Percentiles rank a stretch among this genome's conserved stretches.
These are phyloP conservation scores for Phyllosticta paracitricarpa DNA, from an alignment of 2,329 filamentous ascomycete genomes.

Conservation along the genomic window DNA sequence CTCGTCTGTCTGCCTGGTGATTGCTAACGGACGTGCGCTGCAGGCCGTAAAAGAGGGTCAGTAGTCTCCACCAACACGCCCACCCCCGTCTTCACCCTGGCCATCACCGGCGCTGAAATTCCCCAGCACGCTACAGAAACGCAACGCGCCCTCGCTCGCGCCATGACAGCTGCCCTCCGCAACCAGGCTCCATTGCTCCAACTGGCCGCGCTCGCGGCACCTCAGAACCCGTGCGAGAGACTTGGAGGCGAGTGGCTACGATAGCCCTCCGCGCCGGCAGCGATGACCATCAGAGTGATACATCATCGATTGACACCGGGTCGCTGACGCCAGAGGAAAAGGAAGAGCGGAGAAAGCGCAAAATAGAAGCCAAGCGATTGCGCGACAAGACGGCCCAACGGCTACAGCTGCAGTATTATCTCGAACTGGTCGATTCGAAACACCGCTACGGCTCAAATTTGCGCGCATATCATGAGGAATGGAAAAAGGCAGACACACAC, in stretches of 20 bases:
- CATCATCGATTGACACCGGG: constrained; percentile 40
- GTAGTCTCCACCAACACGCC: constrained; percentile 13
- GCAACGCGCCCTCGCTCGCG: constrained; percentile 37
- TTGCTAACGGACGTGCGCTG: constrained; percentile 15
- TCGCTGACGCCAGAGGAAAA: constrained; percentile 26
- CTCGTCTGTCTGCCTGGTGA: neutral
- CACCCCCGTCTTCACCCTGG: neutral
- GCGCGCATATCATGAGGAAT: constrained; percentile 70
- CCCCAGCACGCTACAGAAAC: constrained; percentile 43
- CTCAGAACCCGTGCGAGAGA: constrained; percentile 45
- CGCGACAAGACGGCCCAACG: constrained; percentile 55
- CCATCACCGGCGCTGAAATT: constrained; percentile 18
- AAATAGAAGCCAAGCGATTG: constrained; percentile 43
- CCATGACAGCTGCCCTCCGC: constrained; percentile 14
- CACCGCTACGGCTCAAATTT: constrained; percentile 82
- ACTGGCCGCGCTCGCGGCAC: constrained; percentile 17
- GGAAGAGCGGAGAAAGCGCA: constrained; percentile 22
- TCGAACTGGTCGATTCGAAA: constrained; percentile 76
- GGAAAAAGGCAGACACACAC: constrained; percentile 65
- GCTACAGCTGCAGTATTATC: constrained; percentile 62
- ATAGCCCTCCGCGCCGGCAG: constrained; percentile 63
- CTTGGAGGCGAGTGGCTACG: constrained; percentile 65
- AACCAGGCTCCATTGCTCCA: constrained; percentile 12
- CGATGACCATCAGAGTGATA: constrained; percentile 41
- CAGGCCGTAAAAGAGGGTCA: constrained; percentile 42